Evolutionary conservation across 805 yeast species (phyloP).

Genomic region (Candida sithepensis): DNA sequence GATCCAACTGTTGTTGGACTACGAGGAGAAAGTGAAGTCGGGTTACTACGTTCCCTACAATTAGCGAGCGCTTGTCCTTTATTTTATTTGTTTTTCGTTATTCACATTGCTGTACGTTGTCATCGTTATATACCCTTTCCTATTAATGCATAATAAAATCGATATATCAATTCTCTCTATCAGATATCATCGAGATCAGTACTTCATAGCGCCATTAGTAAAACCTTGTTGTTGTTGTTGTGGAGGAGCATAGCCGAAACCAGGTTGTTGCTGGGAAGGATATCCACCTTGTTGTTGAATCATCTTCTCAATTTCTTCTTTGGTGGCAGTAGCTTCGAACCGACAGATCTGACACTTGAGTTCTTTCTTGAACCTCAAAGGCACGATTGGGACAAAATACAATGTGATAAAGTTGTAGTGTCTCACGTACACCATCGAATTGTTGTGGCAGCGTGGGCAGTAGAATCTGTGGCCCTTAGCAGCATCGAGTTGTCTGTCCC

Average conservation of each 20-base stretch:
- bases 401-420: conserved; percentile 21
- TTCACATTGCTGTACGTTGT: too few species aligned
- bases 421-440: conserved; percentile 22
- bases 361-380: conserved; percentile 21
- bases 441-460: conserved; percentile 28
- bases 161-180: too few species aligned
- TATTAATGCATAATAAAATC: too few species aligned
- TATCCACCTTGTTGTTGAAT: neutral
- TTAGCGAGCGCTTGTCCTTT: too few species aligned
- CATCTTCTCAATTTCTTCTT: conserved; percentile 6
- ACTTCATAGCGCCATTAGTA: neutral
- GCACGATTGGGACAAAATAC: conserved; percentile 26
- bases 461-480: conserved; percentile 13
- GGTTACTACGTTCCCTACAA: conserved; percentile 22
- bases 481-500: conserved; percentile 10
- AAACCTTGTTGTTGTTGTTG: neutral
- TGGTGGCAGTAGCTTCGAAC: conserved; percentile 4
- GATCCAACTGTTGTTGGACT: conserved; percentile 26
- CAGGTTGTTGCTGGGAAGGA: neutral
- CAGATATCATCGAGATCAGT: too few species aligned
- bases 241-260: neutral
- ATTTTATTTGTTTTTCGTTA: too few species aligned
- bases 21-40: conserved; percentile 22
- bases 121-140: too few species aligned
- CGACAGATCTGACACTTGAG: conserved; percentile 26